Conservation (phyloP, 345 rosid genomes). For the Eucalyptus leucophloia region DNA sequence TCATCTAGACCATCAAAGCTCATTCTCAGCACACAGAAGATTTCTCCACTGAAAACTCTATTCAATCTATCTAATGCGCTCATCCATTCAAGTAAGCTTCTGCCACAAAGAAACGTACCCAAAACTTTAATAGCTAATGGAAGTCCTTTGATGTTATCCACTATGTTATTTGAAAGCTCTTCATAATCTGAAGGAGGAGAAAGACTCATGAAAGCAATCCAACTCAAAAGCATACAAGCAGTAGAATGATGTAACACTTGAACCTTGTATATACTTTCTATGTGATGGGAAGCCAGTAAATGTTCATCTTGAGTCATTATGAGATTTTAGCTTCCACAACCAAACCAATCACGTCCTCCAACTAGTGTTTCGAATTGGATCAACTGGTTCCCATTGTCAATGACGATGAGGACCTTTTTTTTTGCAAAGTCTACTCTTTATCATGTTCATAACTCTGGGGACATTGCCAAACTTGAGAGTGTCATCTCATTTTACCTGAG, state of each 20-base stretch:
- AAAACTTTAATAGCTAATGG: neutral
- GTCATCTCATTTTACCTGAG: neutral
- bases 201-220: neutral
- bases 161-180: neutral
- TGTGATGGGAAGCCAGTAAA: neutral
- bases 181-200: neutral
- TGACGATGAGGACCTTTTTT: neutral
- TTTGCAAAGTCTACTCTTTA: neutral
- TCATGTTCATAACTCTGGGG: neutral
- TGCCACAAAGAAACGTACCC: neutral
- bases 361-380: neutral
- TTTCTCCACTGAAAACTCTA: neutral
- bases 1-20: neutral
- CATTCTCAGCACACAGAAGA: neutral
- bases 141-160: neutral
- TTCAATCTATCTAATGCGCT: neutral
- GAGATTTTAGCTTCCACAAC: conserved; percentile 1
- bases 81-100: neutral
- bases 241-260: neutral
- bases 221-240: neutral
- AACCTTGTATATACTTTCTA: neutral
- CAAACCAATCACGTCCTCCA: neutral
- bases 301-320: conserved; percentile 1
- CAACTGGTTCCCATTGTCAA: conserved; percentile 3
- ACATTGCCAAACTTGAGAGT: neutral